Evolutionary conservation across 2,329 filamentous ascomycete species (phyloP), one percentile per base, ranked within the genome.

Genomic region (Apiospora arundinis): DNA sequence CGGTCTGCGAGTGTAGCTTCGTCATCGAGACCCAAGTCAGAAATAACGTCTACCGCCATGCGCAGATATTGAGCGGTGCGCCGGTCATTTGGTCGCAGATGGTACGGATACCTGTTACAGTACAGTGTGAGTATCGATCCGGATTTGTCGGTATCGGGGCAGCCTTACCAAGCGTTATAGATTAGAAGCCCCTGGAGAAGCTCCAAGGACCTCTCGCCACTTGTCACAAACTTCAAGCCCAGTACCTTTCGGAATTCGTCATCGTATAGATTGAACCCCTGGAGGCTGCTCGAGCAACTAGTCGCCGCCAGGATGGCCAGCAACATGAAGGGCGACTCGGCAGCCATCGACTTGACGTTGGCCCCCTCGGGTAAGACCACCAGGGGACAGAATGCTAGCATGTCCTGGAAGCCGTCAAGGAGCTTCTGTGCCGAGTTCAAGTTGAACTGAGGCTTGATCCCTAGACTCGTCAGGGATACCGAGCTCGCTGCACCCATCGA

Each of bases 181-280:
- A 90, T 83, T 37, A 90, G 79, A 25, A 91, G 78, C 3, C 88
- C 88, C 73, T 89, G 86, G 1, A 91, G 77, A 21, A 91, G 74
- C 74, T 91, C 88, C 28, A 91, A 72, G 16, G 83, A 88, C 70
- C 87, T 84, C 80, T 91, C 88, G 0, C 88, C 88, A 3, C 85
- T 84, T 0, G 88, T 83, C 0, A 91, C 86, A 52, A 89, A 86
- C 76, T 88, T 90, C 63, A 88, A 80, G 1, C 84, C 87, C n/a
- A 90, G 74, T 0, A 88, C 82, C 75, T 89, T 89, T 42, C 87
- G 82, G 68, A 90, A 88, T 78, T 90, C 88, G 67, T 87, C 85
- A 40, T 90, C 88, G 63, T 90, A 89, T 2, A 88, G 80, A 18
- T 79, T 84, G 70, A 89, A 86, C 0, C 87, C 84, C 73, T 87